Percentiles rank a stretch among this genome's conserved stretches.
These are phyloP conservation scores for Cryomyces minteri DNA, from an alignment of 495 filamentous ascomycete genomes.

Conservation along the genomic window DNA sequence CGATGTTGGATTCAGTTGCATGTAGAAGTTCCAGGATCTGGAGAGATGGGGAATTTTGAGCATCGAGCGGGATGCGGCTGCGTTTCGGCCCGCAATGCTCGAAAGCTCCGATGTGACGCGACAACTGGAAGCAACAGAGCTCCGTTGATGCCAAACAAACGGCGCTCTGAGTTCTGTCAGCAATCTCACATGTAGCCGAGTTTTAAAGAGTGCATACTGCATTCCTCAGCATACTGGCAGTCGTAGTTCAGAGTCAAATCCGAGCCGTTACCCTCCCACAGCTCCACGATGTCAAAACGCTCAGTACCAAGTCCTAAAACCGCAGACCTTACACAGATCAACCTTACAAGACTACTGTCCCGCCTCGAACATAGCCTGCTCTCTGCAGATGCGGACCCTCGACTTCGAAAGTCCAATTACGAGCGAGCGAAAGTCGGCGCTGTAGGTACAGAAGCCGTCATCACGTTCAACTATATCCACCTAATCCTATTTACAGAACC, in stretches of 20 bases:
- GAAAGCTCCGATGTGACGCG: too few species aligned
- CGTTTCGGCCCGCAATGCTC: background rate
- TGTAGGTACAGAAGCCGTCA: slow-evolving; percentile 25
- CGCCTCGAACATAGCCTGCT: slow-evolving; percentile 59
- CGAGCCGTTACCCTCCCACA: background rate
- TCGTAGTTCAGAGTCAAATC: too few species aligned
- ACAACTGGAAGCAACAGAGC: too few species aligned
- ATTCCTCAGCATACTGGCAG: too few species aligned
- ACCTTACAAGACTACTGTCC: slow-evolving; percentile 52
- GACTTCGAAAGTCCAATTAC: slow-evolving; percentile 42
- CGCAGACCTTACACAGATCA: slow-evolving; percentile 25
- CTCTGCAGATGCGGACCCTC: slow-evolving; percentile 40
- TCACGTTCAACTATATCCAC: background rate
- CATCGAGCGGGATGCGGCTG: too few species aligned
- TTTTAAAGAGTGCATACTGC: too few species aligned
- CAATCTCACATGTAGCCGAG: too few species aligned
- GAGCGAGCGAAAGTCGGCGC: slow-evolving; percentile 49
- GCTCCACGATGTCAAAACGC: background rate
- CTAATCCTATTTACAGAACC: slow-evolving; percentile 32
- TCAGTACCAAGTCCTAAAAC: background rate
- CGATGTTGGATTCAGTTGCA: too few species aligned
- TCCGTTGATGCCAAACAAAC: too few species aligned
- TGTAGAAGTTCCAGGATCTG: too few species aligned
- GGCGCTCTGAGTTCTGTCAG: too few species aligned
- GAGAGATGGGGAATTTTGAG: too few species aligned